Evolutionary conservation across 352 stramenopile species (phyloP).

Genomic region (Poterioochromonas sp.): DNA sequence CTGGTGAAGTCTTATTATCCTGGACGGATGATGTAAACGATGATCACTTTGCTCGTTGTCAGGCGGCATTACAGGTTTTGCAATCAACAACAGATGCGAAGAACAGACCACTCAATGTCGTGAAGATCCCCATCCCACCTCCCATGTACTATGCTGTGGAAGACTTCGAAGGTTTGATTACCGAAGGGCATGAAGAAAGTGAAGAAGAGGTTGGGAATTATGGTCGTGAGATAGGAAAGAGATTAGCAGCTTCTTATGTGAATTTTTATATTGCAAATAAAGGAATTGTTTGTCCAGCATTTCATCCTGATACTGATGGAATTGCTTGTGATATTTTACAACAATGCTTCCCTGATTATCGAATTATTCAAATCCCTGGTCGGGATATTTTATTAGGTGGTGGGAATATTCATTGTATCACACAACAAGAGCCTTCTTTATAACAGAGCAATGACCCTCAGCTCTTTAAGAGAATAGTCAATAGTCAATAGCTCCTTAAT

Average conservation of each 20-base stretch:
- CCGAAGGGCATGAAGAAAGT: background rate
- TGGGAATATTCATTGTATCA: slow-evolving; percentile 65
- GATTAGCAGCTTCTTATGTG: slow-evolving; percentile 55
- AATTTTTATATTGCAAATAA: slow-evolving; percentile 62
- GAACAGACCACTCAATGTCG: slow-evolving; percentile 42
- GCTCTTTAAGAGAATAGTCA: too few relatives aligned
- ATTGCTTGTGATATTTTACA: slow-evolving; percentile 44
- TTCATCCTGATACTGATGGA: slow-evolving; percentile 47
- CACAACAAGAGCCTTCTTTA: slow-evolving; percentile 48
- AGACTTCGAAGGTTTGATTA: slow-evolving; percentile 30
- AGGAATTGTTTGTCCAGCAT: slow-evolving; percentile 52
- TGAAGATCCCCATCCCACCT: slow-evolving; percentile 50
- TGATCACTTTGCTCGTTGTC: slow-evolving; percentile 48
- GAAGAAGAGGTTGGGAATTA: too few relatives aligned
- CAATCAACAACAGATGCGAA: slow-evolving; percentile 45
- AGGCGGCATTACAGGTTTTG: slow-evolving; percentile 44
- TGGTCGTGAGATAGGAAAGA: too few relatives aligned
- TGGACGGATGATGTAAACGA: slow-evolving; percentile 54
- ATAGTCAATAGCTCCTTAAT: too few relatives aligned
- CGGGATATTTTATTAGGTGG: slow-evolving; percentile 55
- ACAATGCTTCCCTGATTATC: slow-evolving; percentile 48
- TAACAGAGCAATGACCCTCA: too few relatives aligned
- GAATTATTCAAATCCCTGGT: slow-evolving; percentile 49
- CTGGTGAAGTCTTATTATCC: slow-evolving; percentile 43
- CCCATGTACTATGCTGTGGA: slow-evolving; percentile 41